Percentiles rank a stretch among this genome's conserved stretches.
phyloP scores from a whole-genome alignment of 768 basidiomycete species.

The Calvatia gigantea region DNA sequence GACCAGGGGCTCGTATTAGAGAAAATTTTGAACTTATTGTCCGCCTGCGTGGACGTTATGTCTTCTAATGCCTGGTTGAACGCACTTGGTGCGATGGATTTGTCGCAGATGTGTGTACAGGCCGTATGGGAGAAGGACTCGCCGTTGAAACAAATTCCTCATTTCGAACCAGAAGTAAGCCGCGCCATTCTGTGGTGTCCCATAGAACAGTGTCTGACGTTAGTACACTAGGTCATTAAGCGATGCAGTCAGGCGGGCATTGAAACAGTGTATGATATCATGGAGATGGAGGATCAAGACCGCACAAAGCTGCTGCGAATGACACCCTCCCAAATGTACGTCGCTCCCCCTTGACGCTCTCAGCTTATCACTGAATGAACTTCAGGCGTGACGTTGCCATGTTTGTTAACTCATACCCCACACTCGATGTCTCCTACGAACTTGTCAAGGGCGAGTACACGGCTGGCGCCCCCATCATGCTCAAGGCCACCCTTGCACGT shows the following conservation, averaged over 20 bases:
- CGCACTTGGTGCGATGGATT: slow-evolving; percentile 94
- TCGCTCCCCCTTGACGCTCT: slow-evolving; percentile 16
- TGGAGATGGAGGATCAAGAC: slow-evolving; percentile 96
- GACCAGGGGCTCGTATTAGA: slow-evolving; percentile 87
- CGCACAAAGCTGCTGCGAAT: slow-evolving; percentile 81
- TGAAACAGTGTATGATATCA: slow-evolving; percentile 93
- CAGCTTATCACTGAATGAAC: too few relatives aligned
- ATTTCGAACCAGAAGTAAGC: slow-evolving; percentile 86
- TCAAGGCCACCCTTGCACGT: slow-evolving; percentile 75
- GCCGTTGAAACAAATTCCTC: slow-evolving; percentile 92
- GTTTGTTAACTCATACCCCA: slow-evolving; percentile 96
- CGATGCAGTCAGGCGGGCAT: slow-evolving; percentile 81
- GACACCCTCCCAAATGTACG: slow-evolving; percentile 83
- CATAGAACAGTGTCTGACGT: not conserved
- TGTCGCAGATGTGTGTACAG: slow-evolving; percentile 98
- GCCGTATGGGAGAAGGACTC: slow-evolving; percentile 98
- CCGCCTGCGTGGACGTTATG: slow-evolving; percentile 98
- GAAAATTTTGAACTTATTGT: slow-evolving; percentile 87
- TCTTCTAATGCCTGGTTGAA: slow-evolving; percentile 94
- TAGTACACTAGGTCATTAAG: slow-evolving; percentile 58
- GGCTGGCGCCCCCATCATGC: slow-evolving; percentile 76
- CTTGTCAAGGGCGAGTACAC: slow-evolving; percentile 87
- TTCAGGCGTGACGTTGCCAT: slow-evolving; percentile 88
- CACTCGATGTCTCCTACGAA: slow-evolving; percentile 86
- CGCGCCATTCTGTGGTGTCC: not conserved